Evolutionary conservation across 768 basidiomycete genomes (phyloP).

Genomic region (Boletus reticulatus): DNA sequence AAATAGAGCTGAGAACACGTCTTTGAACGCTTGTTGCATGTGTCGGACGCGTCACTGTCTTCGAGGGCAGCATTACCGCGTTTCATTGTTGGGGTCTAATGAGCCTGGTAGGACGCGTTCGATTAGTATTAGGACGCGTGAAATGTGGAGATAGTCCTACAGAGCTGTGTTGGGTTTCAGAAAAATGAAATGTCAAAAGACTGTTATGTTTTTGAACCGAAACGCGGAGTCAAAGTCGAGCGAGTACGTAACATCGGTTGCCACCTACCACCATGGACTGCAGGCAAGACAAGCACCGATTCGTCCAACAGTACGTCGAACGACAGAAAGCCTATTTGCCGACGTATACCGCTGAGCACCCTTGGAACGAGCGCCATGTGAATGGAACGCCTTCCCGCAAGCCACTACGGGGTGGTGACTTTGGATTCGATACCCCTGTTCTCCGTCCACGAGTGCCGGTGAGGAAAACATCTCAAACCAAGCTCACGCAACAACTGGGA

Average conservation of each 20-base stretch:
- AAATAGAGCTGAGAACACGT: constrained; percentile 17
- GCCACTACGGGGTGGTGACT: constrained; percentile 13
- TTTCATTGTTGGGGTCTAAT: constrained; percentile 16
- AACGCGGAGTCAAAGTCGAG: background rate
- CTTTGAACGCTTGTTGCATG: constrained; percentile 25
- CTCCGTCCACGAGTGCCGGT: constrained; percentile 45
- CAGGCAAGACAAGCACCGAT: constrained; percentile 39
- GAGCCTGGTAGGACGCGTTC: background rate
- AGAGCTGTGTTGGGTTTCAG: background rate
- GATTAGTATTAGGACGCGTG: background rate
- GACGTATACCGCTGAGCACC: constrained; percentile 43
- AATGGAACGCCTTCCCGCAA: constrained; percentile 9
- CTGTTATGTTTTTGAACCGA: background rate
- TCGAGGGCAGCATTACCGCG: constrained; percentile 14
- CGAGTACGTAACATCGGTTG: constrained; percentile 6
- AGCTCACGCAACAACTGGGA: background rate
- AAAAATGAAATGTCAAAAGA: constrained; percentile 3
- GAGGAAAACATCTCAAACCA: constrained; percentile 2
- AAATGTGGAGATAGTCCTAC: background rate
- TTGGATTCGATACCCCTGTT: constrained; percentile 54
- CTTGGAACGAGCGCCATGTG: constrained; percentile 2
- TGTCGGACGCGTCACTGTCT: constrained; percentile 5
- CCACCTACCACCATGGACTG: background rate
- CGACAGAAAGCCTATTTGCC: constrained; percentile 47
- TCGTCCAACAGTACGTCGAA: constrained; percentile 47